Conservation (phyloP, 371 early-diverging fungal species). For the Mortierella sp. region DNA sequence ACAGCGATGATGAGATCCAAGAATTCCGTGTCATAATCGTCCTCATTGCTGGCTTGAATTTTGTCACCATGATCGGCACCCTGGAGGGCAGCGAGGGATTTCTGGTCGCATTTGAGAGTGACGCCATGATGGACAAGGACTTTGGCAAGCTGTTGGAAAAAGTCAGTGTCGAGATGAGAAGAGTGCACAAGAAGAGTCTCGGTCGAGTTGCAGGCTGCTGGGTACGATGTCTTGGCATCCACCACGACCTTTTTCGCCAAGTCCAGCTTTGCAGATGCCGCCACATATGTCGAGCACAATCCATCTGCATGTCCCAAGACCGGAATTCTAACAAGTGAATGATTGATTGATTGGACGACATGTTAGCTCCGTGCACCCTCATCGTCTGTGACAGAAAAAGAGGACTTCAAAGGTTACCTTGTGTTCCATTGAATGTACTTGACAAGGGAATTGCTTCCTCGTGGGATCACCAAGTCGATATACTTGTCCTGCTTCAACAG, state of each 20-base stretch:
- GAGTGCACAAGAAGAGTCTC: slow-evolving; percentile 92
- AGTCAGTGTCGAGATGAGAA: slow-evolving; percentile 59
- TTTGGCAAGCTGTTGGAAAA: slow-evolving; percentile 62
- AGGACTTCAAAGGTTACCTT: slow-evolving; percentile 55
- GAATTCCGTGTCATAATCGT: slow-evolving; percentile 91
- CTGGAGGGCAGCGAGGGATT: slow-evolving; percentile 49
- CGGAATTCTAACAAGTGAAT: slow-evolving; percentile 77
- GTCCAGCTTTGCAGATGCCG: slow-evolving; percentile 79
- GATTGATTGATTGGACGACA: neutral
- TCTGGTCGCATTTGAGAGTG: slow-evolving; percentile 68
- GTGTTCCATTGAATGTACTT: slow-evolving; percentile 91
- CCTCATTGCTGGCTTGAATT: slow-evolving; percentile 44
- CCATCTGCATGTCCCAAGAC: slow-evolving; percentile 99
- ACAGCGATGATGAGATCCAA: slow-evolving; percentile 88
- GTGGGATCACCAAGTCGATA: slow-evolving; percentile 95
- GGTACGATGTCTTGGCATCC: slow-evolving; percentile 94
- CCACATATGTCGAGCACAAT: slow-evolving; percentile 90
- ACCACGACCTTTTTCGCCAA: slow-evolving; percentile 83
- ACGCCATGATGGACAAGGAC: slow-evolving; percentile 67
- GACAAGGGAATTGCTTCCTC: slow-evolving; percentile 92
- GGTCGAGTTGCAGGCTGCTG: slow-evolving; percentile 95
- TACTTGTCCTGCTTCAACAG: slow-evolving; percentile 89
- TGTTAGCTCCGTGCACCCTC: neutral
- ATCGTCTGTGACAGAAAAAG: neutral
- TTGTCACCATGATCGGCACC: slow-evolving; percentile 23